A percentile compares a stretch with the other conserved stretches of the same genome.
phyloP scores from a whole-genome alignment of 2,329 filamentous ascomycete species.

The Paracamarosporium sp. region DNA sequence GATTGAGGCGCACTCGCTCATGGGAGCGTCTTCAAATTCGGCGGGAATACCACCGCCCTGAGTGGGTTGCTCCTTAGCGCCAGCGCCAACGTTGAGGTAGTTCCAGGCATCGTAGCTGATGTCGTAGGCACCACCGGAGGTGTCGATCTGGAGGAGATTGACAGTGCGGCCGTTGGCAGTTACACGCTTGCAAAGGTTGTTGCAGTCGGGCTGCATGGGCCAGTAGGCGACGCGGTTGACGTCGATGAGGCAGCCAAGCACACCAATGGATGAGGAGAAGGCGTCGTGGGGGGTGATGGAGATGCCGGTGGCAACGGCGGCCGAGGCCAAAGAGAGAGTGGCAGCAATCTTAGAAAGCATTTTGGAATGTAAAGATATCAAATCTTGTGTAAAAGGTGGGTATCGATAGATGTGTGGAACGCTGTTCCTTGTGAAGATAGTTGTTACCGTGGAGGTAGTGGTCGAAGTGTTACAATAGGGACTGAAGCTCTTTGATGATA shows the following conservation, averaged over 20 bases:
- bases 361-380: slow-evolving; percentile 11
- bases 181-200: slow-evolving; percentile 65
- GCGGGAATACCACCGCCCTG: slow-evolving; percentile 60
- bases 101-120: slow-evolving; percentile 70
- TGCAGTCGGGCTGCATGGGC: slow-evolving; percentile 61
- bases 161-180: slow-evolving; percentile 58
- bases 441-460: background rate
- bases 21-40: slow-evolving; percentile 57
- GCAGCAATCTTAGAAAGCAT: slow-evolving; percentile 17
- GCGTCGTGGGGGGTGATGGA: slow-evolving; percentile 16
- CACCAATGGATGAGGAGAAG: slow-evolving; percentile 59
- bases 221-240: slow-evolving; percentile 69
- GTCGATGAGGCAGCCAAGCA: slow-evolving; percentile 66
- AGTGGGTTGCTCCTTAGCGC: slow-evolving; percentile 55
- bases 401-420: slow-evolving; percentile 9
- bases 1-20: slow-evolving; percentile 58
- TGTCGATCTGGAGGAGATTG: slow-evolving; percentile 66
- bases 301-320: slow-evolving; percentile 6
- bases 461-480: background rate
- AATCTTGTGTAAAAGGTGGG: slow-evolving; percentile 8
- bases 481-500: background rate
- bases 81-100: slow-evolving; percentile 60
- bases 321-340: slow-evolving; percentile 10
- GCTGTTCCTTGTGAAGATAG: slow-evolving; percentile 7
- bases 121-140: slow-evolving; percentile 64